Base-by-base conservation (phyloP, 2,329 filamentous ascomycete genomes). In the Colletotrichum zoysiae region DNA sequence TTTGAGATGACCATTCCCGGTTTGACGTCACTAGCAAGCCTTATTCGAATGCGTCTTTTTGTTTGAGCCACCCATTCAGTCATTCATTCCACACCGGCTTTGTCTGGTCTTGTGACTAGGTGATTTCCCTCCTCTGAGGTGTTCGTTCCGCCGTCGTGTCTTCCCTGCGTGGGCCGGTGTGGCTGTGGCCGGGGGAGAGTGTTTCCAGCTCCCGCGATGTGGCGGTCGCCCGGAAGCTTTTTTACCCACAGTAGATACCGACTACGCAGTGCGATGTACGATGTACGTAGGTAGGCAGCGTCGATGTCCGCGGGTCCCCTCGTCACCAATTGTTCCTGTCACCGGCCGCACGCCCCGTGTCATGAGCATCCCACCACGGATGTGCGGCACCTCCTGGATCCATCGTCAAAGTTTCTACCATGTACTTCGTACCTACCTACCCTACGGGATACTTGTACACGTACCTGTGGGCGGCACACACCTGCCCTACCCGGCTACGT, bases 181-280 rank as follows among this genome's bases (percentile, higher is more conserved):
- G 53, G 46, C 65, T 59, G 65, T 60, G 64, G 44, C 59, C 68
- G 11, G 53, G 53, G 50, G 18, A 6, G 35, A 9, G 35, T 38
- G 42, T 18, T 7, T 12, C 51, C 58, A 59, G 68, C 59, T 70
- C 46, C 55, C 59, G 46, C 57, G 60, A 35, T 64, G 59, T 69
- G 69, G 70, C 70, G 70, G 70, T 70, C 46, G 42, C 23, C 46
- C 58, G 65, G 65, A 53, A 64, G 53, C 65, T 71, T 71, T 71
- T 71, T 53, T 51, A 58, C 48, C 58, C 26, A 26, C 26, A 26
- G 26, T 30, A 30, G 30, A n/a, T n/a, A n/a, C n/a, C n/a, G n/a
- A n/a, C n/a, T n/a, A n/a, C n/a, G n/a, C n/a, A n/a, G n/a, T n/a
- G n/a, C n/a, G n/a, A n/a, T n/a, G n/a, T n/a, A n/a, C n/a, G n/a